A percentile compares a stretch with the other conserved stretches of the same genome.
Conservation (phyloP, 2,329 filamentous ascomycete genomes). For the Gaeumannomyces tritici region DNA sequence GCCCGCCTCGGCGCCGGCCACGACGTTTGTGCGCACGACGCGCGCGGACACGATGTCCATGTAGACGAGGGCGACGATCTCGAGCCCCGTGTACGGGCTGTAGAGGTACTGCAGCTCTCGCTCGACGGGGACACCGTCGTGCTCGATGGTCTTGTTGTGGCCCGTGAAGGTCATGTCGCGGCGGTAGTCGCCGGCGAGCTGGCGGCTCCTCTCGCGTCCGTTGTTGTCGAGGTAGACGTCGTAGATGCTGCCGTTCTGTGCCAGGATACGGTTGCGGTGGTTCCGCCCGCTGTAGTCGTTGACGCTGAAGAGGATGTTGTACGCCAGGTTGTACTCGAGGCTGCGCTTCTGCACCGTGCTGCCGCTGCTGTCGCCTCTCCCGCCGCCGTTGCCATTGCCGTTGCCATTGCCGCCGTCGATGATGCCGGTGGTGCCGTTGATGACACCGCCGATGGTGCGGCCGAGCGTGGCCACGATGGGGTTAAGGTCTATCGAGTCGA, state of each 20-base stretch:
- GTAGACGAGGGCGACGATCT: slow-evolving; percentile 37
- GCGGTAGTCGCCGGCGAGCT: slow-evolving; percentile 37
- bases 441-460: slow-evolving; percentile 34
- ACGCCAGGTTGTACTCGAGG: slow-evolving; percentile 34
- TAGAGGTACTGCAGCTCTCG: slow-evolving; percentile 45
- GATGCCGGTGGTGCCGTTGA: slow-evolving; percentile 26
- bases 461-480: slow-evolving; percentile 47
- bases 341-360: slow-evolving; percentile 12
- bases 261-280: slow-evolving; percentile 46
- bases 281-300: slow-evolving; percentile 48
- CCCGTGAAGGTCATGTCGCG: slow-evolving; percentile 46
- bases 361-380: slow-evolving; percentile 5
- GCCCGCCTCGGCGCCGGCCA: slow-evolving; percentile 42
- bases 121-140: slow-evolving; percentile 32
- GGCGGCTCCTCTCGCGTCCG: slow-evolving; percentile 31
- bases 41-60: slow-evolving; percentile 29
- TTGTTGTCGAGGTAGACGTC: slow-evolving; percentile 45
- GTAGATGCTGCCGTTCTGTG: slow-evolving; percentile 43
- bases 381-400: not conserved
- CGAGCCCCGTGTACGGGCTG: slow-evolving; percentile 35
- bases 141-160: slow-evolving; percentile 34
- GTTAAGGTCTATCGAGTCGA: slow-evolving; percentile 50
- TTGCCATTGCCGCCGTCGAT: slow-evolving; percentile 7
- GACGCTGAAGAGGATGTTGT: slow-evolving; percentile 51
- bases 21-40: slow-evolving; percentile 39